Percentiles rank a stretch among this genome's conserved stretches.
Conservation (phyloP, 129 eudicot genomes). For the Flaveria robusta region DNA sequence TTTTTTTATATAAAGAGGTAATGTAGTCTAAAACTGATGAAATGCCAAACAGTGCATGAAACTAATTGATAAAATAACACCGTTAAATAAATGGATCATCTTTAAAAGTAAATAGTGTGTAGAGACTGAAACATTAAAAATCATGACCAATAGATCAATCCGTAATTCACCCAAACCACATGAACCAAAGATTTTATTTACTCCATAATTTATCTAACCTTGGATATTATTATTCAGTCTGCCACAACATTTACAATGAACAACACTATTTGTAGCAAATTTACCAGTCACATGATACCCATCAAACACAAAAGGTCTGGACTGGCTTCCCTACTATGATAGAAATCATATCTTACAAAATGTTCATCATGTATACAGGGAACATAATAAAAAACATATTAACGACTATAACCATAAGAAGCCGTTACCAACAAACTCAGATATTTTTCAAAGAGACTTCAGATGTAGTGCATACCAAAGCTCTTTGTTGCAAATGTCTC, state of each 20-base stretch:
- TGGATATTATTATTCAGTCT: background rate
- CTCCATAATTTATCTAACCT: too few species aligned
- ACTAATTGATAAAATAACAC: too few species aligned
- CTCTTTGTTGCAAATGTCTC: constrained; percentile 84
- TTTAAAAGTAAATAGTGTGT: too few species aligned
- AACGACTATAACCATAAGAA: background rate
- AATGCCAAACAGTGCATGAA: too few species aligned
- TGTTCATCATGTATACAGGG: constrained; percentile 28
- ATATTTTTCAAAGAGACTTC: constrained; percentile 43
- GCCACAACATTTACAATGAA: constrained; percentile 20
- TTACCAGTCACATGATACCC: constrained; percentile 84
- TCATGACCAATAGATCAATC: too few species aligned
- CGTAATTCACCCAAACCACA: too few species aligned
- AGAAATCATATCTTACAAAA: constrained; percentile 33
- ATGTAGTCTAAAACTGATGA: too few species aligned
- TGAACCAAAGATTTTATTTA: too few species aligned
- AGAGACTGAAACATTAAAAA: too few species aligned
- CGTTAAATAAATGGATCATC: too few species aligned
- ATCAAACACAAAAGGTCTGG: constrained; percentile 66
- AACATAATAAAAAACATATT: constrained; percentile 1
- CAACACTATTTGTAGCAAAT: constrained; percentile 10
- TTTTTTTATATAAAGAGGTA: too few species aligned
- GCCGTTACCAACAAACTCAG: constrained; percentile 21
- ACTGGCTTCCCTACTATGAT: constrained; percentile 51
- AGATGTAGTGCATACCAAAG: constrained; percentile 76